Conservation (phyloP, 2,329 filamentous ascomycete genomes). For the Xylaria hypoxylon region DNA sequence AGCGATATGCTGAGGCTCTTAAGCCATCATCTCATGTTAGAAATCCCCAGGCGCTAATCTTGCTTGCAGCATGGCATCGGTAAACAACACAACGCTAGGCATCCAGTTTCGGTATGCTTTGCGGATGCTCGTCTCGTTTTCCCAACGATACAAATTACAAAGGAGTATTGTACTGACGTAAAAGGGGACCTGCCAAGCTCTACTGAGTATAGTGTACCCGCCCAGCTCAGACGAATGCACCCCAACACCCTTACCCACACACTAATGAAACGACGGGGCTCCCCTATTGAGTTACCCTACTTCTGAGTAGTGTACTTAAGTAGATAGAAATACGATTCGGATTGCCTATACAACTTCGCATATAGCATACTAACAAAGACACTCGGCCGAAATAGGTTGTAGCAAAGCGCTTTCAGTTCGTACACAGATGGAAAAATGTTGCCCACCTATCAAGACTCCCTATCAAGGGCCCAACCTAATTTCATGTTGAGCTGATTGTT, state of each 20-base stretch:
- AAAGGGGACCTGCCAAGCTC: conserved; percentile 17
- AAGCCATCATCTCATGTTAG: conserved; percentile 21
- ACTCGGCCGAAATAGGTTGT: background rate
- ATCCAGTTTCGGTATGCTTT: conserved; percentile 14
- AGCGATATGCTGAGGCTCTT: conserved; percentile 21
- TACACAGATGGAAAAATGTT: background rate
- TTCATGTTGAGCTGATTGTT: background rate
- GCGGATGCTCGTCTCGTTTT: conserved; percentile 13
- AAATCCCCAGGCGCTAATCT: background rate
- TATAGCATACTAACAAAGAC: conserved; percentile 8
- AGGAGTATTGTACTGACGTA: background rate
- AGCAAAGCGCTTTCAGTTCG: background rate
- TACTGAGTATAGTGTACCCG: conserved; percentile 16
- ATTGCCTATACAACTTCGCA: background rate
- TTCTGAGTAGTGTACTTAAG: background rate
- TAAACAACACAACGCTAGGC: background rate
- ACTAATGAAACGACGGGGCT: conserved; percentile 32
- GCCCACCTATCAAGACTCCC: background rate
- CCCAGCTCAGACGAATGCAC: conserved; percentile 20
- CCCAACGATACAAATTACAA: background rate
- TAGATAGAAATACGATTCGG: conserved; percentile 5
- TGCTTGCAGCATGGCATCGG: background rate
- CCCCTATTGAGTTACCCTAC: conserved; percentile 4
- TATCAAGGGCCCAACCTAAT: conserved; percentile 3
- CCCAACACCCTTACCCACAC: conserved; percentile 28